Evolutionary conservation across 768 basidiomycete species (phyloP).

Genomic region (Dentipellis sp.): DNA sequence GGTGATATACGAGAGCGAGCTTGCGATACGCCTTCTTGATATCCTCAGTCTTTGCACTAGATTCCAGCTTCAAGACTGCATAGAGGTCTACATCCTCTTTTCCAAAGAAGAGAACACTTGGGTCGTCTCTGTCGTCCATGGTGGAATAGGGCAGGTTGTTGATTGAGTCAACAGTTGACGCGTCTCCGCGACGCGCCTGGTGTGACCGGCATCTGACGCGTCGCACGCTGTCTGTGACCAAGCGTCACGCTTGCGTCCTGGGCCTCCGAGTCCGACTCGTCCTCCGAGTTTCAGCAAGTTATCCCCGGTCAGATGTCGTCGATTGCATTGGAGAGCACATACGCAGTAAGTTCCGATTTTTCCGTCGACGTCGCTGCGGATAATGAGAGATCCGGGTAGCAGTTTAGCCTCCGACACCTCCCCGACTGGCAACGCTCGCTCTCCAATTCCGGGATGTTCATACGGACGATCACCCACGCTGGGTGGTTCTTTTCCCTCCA

Average conservation of each 20-base stretch:
- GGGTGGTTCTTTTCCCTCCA: no score
- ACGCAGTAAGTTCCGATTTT: no score
- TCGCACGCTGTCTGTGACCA: not conserved
- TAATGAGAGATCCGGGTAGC: no score
- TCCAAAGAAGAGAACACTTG: constrained; percentile 69
- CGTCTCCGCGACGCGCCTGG: constrained; percentile 13
- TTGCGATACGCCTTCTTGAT: constrained; percentile 83
- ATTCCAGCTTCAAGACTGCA: constrained; percentile 49
- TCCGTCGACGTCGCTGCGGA: no score
- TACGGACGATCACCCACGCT: no score
- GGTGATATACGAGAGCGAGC: constrained; percentile 75
- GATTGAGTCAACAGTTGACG: constrained; percentile 10
- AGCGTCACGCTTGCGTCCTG: not conserved
- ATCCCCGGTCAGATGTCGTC: no score
- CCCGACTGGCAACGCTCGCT: no score
- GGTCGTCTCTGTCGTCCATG: constrained; percentile 64
- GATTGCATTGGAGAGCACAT: no score
- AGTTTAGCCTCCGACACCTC: no score
- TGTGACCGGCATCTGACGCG: not conserved
- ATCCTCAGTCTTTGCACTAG: constrained; percentile 48
- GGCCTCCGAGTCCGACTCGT: no score
- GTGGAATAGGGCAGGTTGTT: constrained; percentile 2
- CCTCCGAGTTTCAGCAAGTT: no score
- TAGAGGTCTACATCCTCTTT: constrained; percentile 77
- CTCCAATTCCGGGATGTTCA: no score